Conservation (phyloP, 495 filamentous ascomycete species). For the Recurvomyces mirabilis region DNA sequence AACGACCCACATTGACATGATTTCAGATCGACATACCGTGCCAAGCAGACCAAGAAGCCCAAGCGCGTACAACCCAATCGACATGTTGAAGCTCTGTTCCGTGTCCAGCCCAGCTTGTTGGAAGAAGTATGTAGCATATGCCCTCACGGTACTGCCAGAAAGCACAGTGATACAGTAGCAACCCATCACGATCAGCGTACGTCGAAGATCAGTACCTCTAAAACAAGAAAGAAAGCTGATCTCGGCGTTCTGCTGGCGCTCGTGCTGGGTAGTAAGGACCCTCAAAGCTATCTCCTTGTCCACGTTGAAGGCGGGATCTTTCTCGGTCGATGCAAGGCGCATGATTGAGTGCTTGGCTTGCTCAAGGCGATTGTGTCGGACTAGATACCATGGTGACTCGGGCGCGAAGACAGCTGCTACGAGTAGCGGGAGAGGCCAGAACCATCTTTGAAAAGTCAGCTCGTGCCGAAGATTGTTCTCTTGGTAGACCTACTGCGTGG, state of each 20-base stretch:
- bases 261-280: not conserved
- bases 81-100: constrained; percentile 20
- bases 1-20: not conserved
- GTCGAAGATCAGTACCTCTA: not conserved
- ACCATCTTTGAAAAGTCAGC: too few relatives aligned
- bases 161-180: not conserved
- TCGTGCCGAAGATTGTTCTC: too few relatives aligned
- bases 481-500: too few relatives aligned
- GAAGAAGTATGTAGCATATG: constrained; percentile 44
- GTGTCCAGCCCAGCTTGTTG: constrained; percentile 48
- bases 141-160: not conserved
- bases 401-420: constrained; percentile 60
- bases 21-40: not conserved
- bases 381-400: constrained; percentile 71
- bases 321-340: not conserved
- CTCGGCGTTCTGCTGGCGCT: not conserved
- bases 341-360: constrained; percentile 28
- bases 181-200: not conserved
- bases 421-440: constrained; percentile 66
- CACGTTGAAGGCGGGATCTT: not conserved
- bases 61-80: constrained; percentile 1
- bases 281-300: not conserved
- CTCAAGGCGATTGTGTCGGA: constrained; percentile 45
- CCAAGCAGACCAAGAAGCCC: not conserved
- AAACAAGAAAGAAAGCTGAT: not conserved